Conservation (phyloP, 331 rosid genomes). For the Cydonia oblonga region DNA sequence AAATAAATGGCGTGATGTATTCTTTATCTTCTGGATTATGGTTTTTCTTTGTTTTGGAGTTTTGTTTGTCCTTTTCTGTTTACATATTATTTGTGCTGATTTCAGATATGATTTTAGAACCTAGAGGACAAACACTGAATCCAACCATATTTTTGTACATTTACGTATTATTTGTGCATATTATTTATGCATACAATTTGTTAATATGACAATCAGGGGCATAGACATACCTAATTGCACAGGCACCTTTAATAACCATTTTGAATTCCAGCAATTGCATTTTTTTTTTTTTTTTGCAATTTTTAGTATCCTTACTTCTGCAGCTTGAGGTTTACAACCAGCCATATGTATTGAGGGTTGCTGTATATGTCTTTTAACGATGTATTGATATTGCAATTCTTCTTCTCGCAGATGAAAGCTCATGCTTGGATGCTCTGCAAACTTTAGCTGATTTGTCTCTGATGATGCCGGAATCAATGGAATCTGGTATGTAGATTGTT, state of each 20-base stretch:
- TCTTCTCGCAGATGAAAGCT: slow-evolving; percentile 39
- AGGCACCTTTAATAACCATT: background rate
- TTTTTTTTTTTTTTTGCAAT: background rate
- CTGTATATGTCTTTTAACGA: background rate
- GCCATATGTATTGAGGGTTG: background rate
- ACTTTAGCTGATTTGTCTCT: slow-evolving; percentile 72
- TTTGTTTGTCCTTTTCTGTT: background rate
- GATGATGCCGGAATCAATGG: slow-evolving; percentile 53
- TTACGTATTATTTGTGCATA: background rate
- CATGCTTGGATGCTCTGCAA: slow-evolving; percentile 66
- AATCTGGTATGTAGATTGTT: slow-evolving; percentile 46
- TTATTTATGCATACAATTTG: background rate
- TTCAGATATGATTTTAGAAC: background rate
- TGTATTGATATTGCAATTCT: background rate
- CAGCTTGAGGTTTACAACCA: background rate
- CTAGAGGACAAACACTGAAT: background rate
- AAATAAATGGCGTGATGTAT: background rate
- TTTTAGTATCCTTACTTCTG: background rate
- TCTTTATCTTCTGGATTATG: background rate
- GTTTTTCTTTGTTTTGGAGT: background rate
- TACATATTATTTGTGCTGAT: background rate
- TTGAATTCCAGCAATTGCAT: background rate
- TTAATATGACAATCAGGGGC: background rate
- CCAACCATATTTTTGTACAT: background rate
- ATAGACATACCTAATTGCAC: background rate